Conservation (phyloP, 1,284 basidiomycete genomes). For the Xerocomus minutiporus region DNA sequence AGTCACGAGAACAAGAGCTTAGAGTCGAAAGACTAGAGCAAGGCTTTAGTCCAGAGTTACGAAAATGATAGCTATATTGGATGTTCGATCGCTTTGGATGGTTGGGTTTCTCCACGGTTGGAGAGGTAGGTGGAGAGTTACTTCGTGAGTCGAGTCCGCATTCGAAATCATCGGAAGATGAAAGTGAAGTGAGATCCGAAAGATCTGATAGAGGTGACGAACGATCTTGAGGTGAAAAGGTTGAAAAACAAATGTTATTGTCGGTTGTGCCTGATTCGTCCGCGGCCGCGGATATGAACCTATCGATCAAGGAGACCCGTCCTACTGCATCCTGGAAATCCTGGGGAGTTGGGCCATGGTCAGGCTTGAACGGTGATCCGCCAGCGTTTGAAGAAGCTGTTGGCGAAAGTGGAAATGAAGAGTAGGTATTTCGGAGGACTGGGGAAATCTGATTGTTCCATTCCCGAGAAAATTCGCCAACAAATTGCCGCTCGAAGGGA, state of each 20-base stretch:
- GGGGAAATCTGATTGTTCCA: constrained; percentile 26
- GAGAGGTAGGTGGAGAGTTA: constrained; percentile 23
- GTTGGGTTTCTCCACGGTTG: constrained; percentile 2
- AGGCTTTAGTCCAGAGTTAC: background rate
- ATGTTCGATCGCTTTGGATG: background rate
- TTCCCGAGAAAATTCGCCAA: constrained; percentile 15
- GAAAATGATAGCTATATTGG: background rate
- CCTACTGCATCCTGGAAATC: constrained; percentile 4
- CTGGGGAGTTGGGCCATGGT: constrained; percentile 2
- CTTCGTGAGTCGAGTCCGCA: constrained; percentile 1
- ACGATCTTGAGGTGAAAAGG: constrained; percentile 5
- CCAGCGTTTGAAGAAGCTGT: background rate
- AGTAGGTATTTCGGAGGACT: constrained; percentile 12
- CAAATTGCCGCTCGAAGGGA: constrained; percentile 31
- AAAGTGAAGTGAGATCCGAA: constrained; percentile 30
- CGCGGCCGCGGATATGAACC: constrained; percentile 27
- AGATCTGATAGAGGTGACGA: constrained; percentile 25
- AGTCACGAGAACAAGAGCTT: constrained; percentile 1
- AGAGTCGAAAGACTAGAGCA: constrained; percentile 2
- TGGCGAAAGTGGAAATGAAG: constrained; percentile 10
- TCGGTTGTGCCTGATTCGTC: constrained; percentile 8
- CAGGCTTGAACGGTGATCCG: background rate
- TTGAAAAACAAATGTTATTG: background rate
- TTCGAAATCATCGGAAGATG: constrained; percentile 14
- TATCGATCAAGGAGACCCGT: constrained; percentile 28